phyloP scores from a whole-genome alignment of 2,329 filamentous ascomycete species.

The Plenodomus tracheiphilus region DNA sequence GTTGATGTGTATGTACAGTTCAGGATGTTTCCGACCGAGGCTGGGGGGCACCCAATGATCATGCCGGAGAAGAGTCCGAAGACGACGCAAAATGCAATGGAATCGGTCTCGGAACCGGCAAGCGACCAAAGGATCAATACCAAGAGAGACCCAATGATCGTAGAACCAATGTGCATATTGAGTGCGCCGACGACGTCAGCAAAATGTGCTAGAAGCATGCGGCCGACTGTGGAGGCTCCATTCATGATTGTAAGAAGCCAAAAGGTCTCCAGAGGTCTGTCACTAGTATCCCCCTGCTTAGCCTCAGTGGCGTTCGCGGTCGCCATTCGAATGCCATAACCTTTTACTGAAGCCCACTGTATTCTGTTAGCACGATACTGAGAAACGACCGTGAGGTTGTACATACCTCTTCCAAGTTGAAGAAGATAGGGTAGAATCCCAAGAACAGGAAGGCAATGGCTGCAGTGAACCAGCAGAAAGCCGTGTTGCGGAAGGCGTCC shows the following conservation, averaged over 20 bases:
- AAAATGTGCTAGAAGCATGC: conserved; percentile 50
- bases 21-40: conserved; percentile 53
- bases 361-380: conserved; percentile 14
- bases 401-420: conserved; percentile 55
- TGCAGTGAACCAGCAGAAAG: conserved; percentile 51
- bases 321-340: conserved; percentile 36
- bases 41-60: conserved; percentile 56
- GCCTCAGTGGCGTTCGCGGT: conserved; percentile 33
- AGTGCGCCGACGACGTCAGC: conserved; percentile 51
- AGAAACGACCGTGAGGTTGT: neutral
- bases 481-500: conserved; percentile 48
- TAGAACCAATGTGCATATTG: conserved; percentile 51
- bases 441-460: conserved; percentile 54
- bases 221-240: conserved; percentile 51
- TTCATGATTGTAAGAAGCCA: conserved; percentile 57
- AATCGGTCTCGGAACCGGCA: conserved; percentile 40
- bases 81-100: conserved; percentile 53
- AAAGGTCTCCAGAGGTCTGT: conserved; percentile 50
- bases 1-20: conserved; percentile 35
- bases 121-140: conserved; percentile 51
- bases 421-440: conserved; percentile 57
- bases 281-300: conserved; percentile 11
- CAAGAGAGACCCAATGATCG: conserved; percentile 48
- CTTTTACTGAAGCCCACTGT: conserved; percentile 51
- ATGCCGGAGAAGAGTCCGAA: conserved; percentile 55